Base-by-base conservation (phyloP, 2,329 filamentous ascomycete genomes). In the Penicillium fuscoglaucum region DNA sequence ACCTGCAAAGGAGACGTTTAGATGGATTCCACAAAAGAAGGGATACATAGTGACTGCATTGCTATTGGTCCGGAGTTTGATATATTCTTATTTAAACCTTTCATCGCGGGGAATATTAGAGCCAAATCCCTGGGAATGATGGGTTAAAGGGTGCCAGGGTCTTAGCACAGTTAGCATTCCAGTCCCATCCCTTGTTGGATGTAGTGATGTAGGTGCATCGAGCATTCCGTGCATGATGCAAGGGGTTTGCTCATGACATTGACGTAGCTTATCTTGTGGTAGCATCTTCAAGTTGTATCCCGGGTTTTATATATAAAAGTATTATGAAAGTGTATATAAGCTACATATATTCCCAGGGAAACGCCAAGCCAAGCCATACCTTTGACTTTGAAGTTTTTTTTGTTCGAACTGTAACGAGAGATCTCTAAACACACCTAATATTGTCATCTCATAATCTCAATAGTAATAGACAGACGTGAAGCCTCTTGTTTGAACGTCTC, bases 111-210 rank as follows among this genome's bases (percentile, higher is more conserved):
- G 46, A 40, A 4, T 19, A 13, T 9, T 19, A 33, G 12, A 26
- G n/a, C 31, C 26, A 41, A 13, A 45, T 19, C 46, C 45, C 35
- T 56, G 26, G 28, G 57, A 50, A 56, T 59, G 55, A 58, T 39
- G 50, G 29, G 29, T 13, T 54, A 48, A 17, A 48, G 55, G 55
- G 41, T 3, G 15, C 9, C 5, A 15, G 33, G 33, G n/a, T 21
- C 35, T 28, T 19, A 40, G 4, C 31, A 31, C 9, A 9, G 26
- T 24, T 21, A 31, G 17, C 33, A 59, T 59, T 51, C 57, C 52
- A 49, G 10, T 17, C 21, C 35, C 33, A 46, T 19, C 52, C 57
- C 46, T 59, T 55, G 52, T 55, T 41, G 4, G 17, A 12, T 53
- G 33, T 54, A 13, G 35, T 43, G 40, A 46, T 48, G 21, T 24